Evolutionary conservation across 495 filamentous ascomycete genomes (phyloP), one percentile per base, ranked within the genome.

Genomic region (Penicillium bialowiezense): DNA sequence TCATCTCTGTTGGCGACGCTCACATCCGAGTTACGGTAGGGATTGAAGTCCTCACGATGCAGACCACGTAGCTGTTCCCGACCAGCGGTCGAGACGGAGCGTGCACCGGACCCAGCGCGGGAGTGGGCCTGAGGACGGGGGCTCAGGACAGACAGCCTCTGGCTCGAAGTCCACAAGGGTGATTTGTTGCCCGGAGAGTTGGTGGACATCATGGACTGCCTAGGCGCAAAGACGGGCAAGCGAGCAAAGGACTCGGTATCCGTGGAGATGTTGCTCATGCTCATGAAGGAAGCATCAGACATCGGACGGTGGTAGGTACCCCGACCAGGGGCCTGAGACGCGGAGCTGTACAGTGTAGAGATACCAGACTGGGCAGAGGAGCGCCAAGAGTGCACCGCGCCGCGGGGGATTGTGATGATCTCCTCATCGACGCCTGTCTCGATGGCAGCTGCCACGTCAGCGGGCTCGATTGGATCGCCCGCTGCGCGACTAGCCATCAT

Each of bases 21-120:
- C 26, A 73, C 57, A 54, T 73, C 70, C 34, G 70, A 69, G 44
- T 71, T 71, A 28, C 69, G 69, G 44, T 72, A 73, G 41, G 62
- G 70, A 24, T 58, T 55, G 50, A 68, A 43, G 26, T 71, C 69
- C 36, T 72, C 69, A 7, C 70, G 65, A 8, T 66, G 62, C 19
- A 74, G 49, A 19, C 71, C 65, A 32, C 64, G 68, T 36, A 71
- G 32, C 48, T 70, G 65, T 41, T 72, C 67, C 6, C 69, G 47
- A 7, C 65, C 69, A 9, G 50, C 56, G 3, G 62, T 69, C 5
- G 67, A 72, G 14, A 69, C 33, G 7, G 64, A 67, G 18, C 51
- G 56, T 7, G 55, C 24, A 17, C 54, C 49, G 26, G 63, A 63
- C 12, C 59, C 54, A 44, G 54, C 49, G 6, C 56, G 56, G 49